Base-by-base conservation (phyloP, 225 moss, liverwort and hornwort genomes). In the Neckera pumila region DNA sequence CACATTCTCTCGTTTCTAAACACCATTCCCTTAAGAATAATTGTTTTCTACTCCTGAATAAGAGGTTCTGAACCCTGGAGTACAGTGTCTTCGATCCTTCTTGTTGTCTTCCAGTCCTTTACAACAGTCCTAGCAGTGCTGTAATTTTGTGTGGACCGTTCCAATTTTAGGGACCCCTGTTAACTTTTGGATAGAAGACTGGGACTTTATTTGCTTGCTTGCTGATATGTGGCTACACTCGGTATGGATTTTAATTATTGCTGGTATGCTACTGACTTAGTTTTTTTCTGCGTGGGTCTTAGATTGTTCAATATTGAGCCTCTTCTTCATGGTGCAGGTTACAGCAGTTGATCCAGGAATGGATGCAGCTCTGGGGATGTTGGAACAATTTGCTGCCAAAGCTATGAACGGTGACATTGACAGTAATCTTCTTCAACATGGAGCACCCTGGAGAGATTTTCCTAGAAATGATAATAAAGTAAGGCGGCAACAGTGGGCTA, bases 321-420 rank as follows among this genome's bases (percentile, higher is more conserved):
- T 18, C 85, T 63, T 36, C n/a, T 86, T 57, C 27, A 25, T 85
- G 86, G 38, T 84, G 69, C 91, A 98, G 98, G 96, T 97, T 64
- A 93, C 97, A 78, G 95, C 91, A 85, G 95, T 98, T 88, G 97
- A 98, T 90, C 96, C 96, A 59, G 96, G 95, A 79, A 92, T 98
- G 91, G 93, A 94, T 80, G 91, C 88, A 84, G 97, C 98, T 79
- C 80, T 92, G 34, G 89, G 72, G 40, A 85, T 93, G 75, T 91
- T 98, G 90, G 94, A 95, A 83, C 92, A 93, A 58, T 97, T 97
- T 91, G 95, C 94, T 81, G 88, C 80, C 86, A 96, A 96, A 80
- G 94, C 90, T 65, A 82, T n/a, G 58, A 90, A 90, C 76, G 94
- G 95, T 81, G 89, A 89, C 82, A 81, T 93, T 63, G 94, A 94